phyloP scores from a whole-genome alignment of 257 asterid genomes.

The Osmanthus fragrans region DNA sequence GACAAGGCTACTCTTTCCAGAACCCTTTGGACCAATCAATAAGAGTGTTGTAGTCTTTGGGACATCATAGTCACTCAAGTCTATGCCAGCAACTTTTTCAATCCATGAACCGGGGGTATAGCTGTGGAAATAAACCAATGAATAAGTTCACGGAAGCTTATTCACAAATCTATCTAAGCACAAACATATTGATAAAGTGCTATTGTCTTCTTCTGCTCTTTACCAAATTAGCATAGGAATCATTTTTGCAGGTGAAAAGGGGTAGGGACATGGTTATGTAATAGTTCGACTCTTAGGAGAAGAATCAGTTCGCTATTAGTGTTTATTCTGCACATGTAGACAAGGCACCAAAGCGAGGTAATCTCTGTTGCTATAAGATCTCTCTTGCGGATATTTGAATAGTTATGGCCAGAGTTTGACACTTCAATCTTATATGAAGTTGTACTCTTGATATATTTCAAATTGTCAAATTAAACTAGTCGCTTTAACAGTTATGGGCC shows the following conservation, averaged over 20 bases:
- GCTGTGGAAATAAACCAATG: slow-evolving; percentile 39
- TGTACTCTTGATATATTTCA: no score
- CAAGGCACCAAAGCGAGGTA: neutral
- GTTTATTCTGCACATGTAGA: neutral
- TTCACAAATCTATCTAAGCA: slow-evolving; percentile 10
- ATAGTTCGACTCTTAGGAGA: neutral
- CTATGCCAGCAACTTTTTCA: slow-evolving; percentile 38
- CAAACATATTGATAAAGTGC: neutral
- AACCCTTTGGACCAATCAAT: slow-evolving; percentile 71
- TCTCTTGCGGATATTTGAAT: neutral
- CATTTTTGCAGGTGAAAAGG: neutral
- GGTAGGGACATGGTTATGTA: neutral
- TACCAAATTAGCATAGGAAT: neutral
- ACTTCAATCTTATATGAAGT: no score
- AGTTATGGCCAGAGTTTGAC: neutral
- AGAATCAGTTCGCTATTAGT: neutral
- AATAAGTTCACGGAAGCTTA: neutral
- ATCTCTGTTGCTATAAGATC: neutral
- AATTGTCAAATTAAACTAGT: no score
- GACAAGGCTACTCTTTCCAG: slow-evolving; percentile 87
- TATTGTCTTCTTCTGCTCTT: neutral
- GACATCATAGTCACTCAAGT: slow-evolving; percentile 28
- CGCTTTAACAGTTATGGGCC: no score
- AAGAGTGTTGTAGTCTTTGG: slow-evolving; percentile 55
- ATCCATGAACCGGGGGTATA: slow-evolving; percentile 75